Conservation (phyloP, 1,284 basidiomycete species). For the Leccinum solheimii region DNA sequence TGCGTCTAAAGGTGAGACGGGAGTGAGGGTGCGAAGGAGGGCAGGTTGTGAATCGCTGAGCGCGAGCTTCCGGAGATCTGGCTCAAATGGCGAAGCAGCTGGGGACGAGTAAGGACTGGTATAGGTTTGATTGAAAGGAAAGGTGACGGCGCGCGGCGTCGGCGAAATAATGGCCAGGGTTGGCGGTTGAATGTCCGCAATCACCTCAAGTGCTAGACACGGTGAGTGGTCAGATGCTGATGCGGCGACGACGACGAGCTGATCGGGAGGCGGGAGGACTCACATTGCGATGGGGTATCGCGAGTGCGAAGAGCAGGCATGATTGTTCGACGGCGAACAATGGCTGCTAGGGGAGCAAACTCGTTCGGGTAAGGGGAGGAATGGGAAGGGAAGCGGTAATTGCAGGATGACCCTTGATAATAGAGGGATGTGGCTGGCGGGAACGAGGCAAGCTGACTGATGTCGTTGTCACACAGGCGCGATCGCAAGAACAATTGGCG, state of each 20-base stretch:
- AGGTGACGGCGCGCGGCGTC: constrained; percentile 73
- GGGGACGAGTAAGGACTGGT: constrained; percentile 65
- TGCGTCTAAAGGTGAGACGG: constrained; percentile 37
- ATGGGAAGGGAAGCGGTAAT: constrained; percentile 30
- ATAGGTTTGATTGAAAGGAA: constrained; percentile 56
- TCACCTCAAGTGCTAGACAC: constrained; percentile 68
- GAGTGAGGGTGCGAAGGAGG: constrained; percentile 49
- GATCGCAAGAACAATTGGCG: constrained; percentile 60
- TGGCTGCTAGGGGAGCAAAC: constrained; percentile 36
- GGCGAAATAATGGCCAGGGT: constrained; percentile 67
- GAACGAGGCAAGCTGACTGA: constrained; percentile 38
- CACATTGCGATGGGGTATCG: constrained; percentile 64
- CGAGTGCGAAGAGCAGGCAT: constrained; percentile 77
- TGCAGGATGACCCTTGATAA: constrained; percentile 40
- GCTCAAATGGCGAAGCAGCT: constrained; percentile 67
- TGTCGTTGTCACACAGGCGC: constrained; percentile 48
- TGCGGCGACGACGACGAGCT: constrained; percentile 10
- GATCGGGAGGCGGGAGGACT: constrained; percentile 30
- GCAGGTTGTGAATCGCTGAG: constrained; percentile 43
- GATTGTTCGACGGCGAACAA: constrained; percentile 44
- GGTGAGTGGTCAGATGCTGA: constrained; percentile 31
- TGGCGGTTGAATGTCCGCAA: constrained; percentile 61
- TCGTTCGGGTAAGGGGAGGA: constrained; percentile 33
- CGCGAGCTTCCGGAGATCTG: constrained; percentile 57
- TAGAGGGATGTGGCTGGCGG: constrained; percentile 45